Conservation (phyloP, 73 alveolate species). For the Blepharisma stoltei region DNA sequence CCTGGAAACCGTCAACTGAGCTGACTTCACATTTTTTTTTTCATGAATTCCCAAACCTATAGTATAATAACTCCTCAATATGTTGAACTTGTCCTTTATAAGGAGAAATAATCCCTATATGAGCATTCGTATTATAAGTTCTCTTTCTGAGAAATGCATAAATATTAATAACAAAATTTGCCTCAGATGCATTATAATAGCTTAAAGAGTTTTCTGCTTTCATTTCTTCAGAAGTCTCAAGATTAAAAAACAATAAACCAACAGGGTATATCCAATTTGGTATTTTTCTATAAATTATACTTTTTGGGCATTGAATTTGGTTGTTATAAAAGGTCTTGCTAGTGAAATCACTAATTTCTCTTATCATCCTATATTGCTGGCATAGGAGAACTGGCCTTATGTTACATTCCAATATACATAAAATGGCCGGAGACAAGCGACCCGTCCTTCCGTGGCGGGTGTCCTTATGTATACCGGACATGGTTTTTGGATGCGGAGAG, state of each 20-base stretch:
- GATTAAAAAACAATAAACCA: conserved; percentile 6
- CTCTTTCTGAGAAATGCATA: neutral
- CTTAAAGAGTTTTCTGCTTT: conserved; percentile 24
- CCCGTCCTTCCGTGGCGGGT: no score
- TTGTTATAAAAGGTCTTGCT: conserved; percentile 72
- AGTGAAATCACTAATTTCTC: conserved; percentile 78
- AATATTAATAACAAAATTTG: conserved; percentile 33
- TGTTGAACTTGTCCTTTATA: conserved; percentile 43
- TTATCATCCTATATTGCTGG: conserved; percentile 94
- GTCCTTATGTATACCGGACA: no score
- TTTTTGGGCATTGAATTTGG: conserved; percentile 49
- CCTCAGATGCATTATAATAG: conserved; percentile 35
- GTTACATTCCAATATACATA: conserved; percentile 64
- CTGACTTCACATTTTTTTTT: conserved; percentile 47
- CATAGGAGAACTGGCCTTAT: no score
- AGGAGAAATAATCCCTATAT: conserved; percentile 53
- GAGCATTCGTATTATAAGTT: no score
- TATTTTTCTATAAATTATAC: conserved; percentile 28
- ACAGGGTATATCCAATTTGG: conserved; percentile 11
- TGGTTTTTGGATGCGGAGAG: no score
- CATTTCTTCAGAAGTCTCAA: conserved; percentile 38
- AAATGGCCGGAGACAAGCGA: no score
- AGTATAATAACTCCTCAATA: conserved; percentile 44
- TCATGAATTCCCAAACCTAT: conserved; percentile 7
- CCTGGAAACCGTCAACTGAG: conserved; percentile 91